A percentile compares a stretch with the other conserved stretches of the same genome.
Evolutionary conservation across 345 rosid genomes (phyloP).

Genomic region (Eutrema heterophyllum): DNA sequence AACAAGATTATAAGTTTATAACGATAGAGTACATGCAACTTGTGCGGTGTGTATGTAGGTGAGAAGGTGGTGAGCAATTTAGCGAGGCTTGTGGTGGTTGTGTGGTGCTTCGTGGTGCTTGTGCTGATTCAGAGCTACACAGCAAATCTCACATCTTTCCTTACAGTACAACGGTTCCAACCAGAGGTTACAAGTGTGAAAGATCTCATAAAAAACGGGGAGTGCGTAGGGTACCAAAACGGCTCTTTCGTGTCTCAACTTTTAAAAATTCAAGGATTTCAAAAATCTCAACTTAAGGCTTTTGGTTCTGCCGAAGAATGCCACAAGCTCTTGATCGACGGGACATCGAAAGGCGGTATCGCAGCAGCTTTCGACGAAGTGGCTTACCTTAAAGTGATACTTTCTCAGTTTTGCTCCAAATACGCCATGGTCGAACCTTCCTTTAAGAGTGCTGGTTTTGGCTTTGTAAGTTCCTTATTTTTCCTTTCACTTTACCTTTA

Average conservation of each 20-base stretch:
- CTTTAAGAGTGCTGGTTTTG: constrained; percentile 33
- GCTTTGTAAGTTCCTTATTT: constrained; percentile 30
- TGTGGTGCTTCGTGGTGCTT: constrained; percentile 35
- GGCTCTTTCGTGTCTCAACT: not conserved
- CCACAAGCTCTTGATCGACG: constrained; percentile 11
- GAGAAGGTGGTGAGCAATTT: constrained; percentile 35
- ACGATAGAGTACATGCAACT: constrained; percentile 1
- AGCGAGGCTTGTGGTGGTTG: constrained; percentile 30
- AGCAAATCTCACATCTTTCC: constrained; percentile 36
- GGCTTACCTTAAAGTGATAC: constrained; percentile 22
- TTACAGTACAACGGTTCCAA: constrained; percentile 28
- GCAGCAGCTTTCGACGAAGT: constrained; percentile 34
- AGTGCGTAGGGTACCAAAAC: constrained; percentile 5
- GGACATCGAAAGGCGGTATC: not conserved
- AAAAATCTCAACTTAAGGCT: not conserved
- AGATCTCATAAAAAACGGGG: not conserved
- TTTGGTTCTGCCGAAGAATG: not conserved
- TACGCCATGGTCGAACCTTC: constrained; percentile 23
- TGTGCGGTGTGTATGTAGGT: constrained; percentile 4
- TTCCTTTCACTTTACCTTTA: not conserved
- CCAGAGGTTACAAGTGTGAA: not conserved
- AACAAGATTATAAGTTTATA: not conserved
- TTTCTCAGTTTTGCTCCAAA: not conserved
- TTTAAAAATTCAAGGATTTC: not conserved
- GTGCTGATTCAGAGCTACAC: constrained; percentile 38